Evolutionary conservation across 441 rosid species (phyloP).

Genomic region (Viola pubescens): DNA sequence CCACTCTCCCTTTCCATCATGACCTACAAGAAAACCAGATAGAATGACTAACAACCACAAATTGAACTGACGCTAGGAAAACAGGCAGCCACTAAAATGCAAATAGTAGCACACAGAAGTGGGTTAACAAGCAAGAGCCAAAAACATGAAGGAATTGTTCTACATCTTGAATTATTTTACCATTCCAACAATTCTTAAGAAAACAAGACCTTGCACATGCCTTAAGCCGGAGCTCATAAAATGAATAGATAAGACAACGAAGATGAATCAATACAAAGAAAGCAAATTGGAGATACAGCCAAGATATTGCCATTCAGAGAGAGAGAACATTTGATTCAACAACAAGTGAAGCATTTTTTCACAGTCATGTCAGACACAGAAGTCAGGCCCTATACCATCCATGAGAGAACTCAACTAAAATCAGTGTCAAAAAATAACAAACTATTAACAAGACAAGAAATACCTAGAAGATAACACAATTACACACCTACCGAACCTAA

Average conservation of each 20-base stretch:
- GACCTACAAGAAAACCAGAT: conserved; percentile 52
- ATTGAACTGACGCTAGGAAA: neutral
- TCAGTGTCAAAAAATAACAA: too few relatives aligned
- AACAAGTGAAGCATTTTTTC: too few relatives aligned
- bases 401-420: too few relatives aligned
- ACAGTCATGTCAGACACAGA: too few relatives aligned
- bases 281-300: neutral
- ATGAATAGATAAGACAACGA: neutral
- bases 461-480: too few relatives aligned
- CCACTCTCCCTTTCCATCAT: conserved; percentile 95
- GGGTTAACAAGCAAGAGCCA: neutral
- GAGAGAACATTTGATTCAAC: too few relatives aligned
- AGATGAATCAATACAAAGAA: neutral
- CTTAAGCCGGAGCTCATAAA: neutral
- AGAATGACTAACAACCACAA: conserved; percentile 2
- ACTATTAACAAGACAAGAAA: too few relatives aligned
- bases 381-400: too few relatives aligned
- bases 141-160: neutral
- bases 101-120: neutral
- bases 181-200: neutral
- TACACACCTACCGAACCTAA: too few relatives aligned
- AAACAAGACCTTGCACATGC: neutral
- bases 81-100: conserved; percentile 18
- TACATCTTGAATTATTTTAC: neutral
- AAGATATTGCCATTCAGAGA: too few relatives aligned